Evolutionary conservation across 2,329 filamentous ascomycete genomes (phyloP).

Genomic region (Chalaropsis ovoidea): DNA sequence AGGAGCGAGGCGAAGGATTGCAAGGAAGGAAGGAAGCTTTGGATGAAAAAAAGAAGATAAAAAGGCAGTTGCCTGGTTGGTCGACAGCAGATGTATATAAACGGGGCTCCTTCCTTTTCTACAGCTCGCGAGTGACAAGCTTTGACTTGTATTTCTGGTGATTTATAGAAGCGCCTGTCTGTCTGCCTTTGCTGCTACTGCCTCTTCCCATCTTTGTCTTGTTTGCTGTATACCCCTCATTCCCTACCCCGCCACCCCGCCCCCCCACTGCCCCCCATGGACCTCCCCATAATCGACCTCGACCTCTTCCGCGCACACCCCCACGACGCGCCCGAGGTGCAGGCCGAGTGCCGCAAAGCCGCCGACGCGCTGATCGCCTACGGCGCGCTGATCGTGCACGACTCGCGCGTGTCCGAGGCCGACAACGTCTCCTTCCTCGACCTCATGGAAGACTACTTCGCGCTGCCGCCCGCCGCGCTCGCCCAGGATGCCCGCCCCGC

Average conservation of each 20-base stretch:
- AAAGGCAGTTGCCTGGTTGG: neutral
- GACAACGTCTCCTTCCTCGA: slow-evolving; percentile 51
- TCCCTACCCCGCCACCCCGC: neutral
- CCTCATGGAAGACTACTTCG: slow-evolving; percentile 55
- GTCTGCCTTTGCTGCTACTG: neutral
- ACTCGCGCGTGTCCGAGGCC: slow-evolving; percentile 46
- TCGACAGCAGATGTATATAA: neutral
- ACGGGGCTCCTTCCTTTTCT: neutral
- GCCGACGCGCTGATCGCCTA: slow-evolving; percentile 49
- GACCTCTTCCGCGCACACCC: slow-evolving; percentile 44
- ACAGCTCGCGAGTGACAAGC: neutral
- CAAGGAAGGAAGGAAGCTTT: neutral
- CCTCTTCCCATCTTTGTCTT: too few species aligned
- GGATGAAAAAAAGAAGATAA: neutral
- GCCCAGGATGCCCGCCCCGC: slow-evolving; percentile 46
- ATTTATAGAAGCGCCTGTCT: neutral
- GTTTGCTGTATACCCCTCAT: too few species aligned
- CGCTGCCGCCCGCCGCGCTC: slow-evolving; percentile 42
- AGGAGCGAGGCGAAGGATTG: slow-evolving; percentile 4
- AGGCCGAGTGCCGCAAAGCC: slow-evolving; percentile 44
- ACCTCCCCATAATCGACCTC: slow-evolving; percentile 50
- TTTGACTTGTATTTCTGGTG: neutral
- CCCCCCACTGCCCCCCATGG: slow-evolving; percentile 35
- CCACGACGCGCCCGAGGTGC: slow-evolving; percentile 37
- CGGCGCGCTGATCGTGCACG: slow-evolving; percentile 50